Percentiles rank a stretch among this genome's conserved stretches.
Conservation (phyloP, 371 early-diverging fungal species). For the Mortierella sp. region DNA sequence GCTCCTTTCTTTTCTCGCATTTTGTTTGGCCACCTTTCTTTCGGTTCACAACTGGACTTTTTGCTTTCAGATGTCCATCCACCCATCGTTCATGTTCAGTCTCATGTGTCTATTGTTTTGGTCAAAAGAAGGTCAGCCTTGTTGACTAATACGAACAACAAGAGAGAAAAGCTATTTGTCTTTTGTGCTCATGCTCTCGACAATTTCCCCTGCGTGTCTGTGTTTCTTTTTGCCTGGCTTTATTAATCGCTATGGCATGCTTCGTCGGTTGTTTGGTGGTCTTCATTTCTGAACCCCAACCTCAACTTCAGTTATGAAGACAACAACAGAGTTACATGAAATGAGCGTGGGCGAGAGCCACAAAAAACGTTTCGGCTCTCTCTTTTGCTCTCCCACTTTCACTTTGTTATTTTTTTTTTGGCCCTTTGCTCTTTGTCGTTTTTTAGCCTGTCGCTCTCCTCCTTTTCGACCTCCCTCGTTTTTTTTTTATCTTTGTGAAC, state of each 20-base stretch:
- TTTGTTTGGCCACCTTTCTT: neutral
- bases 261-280: neutral
- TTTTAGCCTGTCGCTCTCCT: neutral
- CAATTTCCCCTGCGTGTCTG: neutral
- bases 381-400: neutral
- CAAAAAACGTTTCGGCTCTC: neutral
- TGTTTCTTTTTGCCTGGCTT: neutral
- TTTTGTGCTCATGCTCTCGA: too few species aligned
- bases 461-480: neutral
- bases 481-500: too few species aligned
- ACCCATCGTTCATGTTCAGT: neutral
- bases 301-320: neutral
- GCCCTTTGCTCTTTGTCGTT: neutral
- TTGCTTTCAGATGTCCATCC: neutral
- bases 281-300: neutral
- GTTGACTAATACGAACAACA: neutral
- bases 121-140: neutral
- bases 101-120: neutral
- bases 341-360: constrained; percentile 32
- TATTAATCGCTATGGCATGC: neutral
- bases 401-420: neutral
- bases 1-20: neutral
- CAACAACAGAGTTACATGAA: constrained; percentile 30
- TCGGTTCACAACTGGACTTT: too few species aligned
- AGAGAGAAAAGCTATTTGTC: too few species aligned